phyloP scores from a whole-genome alignment of 305 asterid genomes.

The Ruellia speciosa region DNA sequence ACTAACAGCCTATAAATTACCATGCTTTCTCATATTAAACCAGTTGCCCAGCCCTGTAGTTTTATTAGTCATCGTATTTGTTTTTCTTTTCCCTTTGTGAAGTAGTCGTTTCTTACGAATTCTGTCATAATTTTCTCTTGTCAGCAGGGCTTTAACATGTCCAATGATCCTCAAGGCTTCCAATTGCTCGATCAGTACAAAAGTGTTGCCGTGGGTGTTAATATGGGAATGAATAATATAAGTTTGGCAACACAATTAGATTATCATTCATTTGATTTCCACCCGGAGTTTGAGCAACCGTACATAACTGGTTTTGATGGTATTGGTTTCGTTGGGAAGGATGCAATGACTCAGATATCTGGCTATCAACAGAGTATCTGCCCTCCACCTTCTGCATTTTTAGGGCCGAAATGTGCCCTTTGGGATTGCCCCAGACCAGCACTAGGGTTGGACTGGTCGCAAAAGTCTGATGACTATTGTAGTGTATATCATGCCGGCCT shows the following conservation, averaged over 20 bases:
- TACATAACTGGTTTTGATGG: conserved; percentile 52
- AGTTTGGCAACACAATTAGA: conserved; percentile 47
- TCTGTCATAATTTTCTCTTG: conserved; percentile 7
- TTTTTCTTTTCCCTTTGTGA: neutral
- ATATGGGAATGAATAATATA: conserved; percentile 40
- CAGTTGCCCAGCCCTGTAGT: neutral
- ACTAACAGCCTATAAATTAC: neutral
- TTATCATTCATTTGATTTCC: conserved; percentile 48
- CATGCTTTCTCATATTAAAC: neutral
- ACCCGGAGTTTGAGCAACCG: conserved; percentile 60
- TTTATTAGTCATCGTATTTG: neutral
- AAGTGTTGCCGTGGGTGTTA: conserved; percentile 38
- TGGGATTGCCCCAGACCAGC: conserved; percentile 99
- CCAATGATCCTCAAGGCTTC: conserved; percentile 43
- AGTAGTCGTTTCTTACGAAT: neutral
- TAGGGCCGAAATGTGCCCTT: conserved; percentile 97
- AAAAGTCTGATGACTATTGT: conserved; percentile 79
- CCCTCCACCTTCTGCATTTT: conserved; percentile 93
- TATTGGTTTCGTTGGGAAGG: conserved; percentile 47
- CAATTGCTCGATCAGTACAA: conserved; percentile 56
- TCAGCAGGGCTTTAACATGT: conserved; percentile 43
- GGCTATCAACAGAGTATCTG: conserved; percentile 48
- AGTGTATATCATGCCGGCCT: conserved; percentile 63
- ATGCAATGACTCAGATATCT: conserved; percentile 40
- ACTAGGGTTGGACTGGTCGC: conserved; percentile 66